Base-by-base conservation (phyloP, 768 basidiomycete species). In the Cubamyces sp. region DNA sequence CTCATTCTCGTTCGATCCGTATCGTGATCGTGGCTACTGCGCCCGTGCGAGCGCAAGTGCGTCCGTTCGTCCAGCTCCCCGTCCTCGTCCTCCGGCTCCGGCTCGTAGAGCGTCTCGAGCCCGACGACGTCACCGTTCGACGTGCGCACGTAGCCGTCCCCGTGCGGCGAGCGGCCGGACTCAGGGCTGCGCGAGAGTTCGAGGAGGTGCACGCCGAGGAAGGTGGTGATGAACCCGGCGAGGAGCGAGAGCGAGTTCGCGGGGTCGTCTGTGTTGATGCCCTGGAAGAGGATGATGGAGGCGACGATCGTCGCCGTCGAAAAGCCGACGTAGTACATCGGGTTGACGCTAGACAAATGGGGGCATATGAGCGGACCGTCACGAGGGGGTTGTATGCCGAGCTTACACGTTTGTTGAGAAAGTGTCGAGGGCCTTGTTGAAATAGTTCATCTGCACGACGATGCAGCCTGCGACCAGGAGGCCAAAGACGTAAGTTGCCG, bases 261-360 rank as follows among this genome's bases (percentile, higher is more conserved):
- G 14, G 84, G 87, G 61, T 86, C 87, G 28, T 87, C 85, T 5
- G 94, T 98, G 77, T 98, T 94, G 81, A 98, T 91, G 0, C 97
- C 97, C 79, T 95, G 91, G 83, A 98, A 98, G 64, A 99, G 84
- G 69, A 99, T 96, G 62, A 97, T 83, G 62, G 94, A 97, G 0
- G 97, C 94, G 42, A 97, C 81, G 70, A 96, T 90, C 48, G 96
- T 98, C 5, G 90, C 89, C 2, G 92, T 91, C 18, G 94, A 93
- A 79, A 99, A 99, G 74, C 92, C 90, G 74, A 98, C 96, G 71
- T 95, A 98, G 77, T 98, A 98, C 81, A 97, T 90, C 0, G 96
- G 96, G 74, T 98, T 98, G 53, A 98, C 96, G 52, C 94, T 96
- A 54, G 19, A 23, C 46, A 19, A 49, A 23, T 34, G 2, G 8